Conservation (phyloP, 2,329 filamentous ascomycete species). For the Aspergillus phoenicis region DNA sequence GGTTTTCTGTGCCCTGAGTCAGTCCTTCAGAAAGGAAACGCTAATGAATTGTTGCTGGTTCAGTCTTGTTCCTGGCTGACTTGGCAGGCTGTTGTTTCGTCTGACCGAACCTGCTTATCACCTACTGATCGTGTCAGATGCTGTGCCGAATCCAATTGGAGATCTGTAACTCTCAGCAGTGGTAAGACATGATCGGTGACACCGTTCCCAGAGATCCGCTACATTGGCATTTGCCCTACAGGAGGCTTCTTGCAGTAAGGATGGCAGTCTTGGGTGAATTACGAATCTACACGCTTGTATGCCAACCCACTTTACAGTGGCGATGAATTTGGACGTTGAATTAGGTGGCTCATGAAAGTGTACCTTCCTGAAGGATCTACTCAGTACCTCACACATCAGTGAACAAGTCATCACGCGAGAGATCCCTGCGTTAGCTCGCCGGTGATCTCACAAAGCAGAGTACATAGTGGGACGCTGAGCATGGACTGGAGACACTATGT, state of each 20-base stretch:
- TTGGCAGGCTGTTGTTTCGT: background rate
- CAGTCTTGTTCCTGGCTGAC: background rate
- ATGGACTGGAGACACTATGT: background rate
- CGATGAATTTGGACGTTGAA: background rate
- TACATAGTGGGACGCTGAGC: background rate
- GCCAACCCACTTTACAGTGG: background rate
- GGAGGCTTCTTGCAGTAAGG: background rate
- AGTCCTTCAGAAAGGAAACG: background rate
- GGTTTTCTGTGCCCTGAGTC: background rate
- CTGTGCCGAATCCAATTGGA: background rate
- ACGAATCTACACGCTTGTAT: background rate
- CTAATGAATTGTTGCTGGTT: background rate
- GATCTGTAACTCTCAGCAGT: background rate
- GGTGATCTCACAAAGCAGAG: background rate
- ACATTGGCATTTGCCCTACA: background rate
- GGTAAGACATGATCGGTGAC: background rate
- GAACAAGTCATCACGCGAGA: background rate
- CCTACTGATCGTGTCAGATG: background rate
- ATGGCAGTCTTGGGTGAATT: background rate
- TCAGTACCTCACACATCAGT: background rate
- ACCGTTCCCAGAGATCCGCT: background rate
- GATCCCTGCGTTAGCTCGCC: background rate
- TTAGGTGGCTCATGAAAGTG: background rate
- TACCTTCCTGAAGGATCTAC: background rate
- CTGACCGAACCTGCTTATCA: background rate